A percentile compares a stretch with the other conserved stretches of the same genome.
These are phyloP conservation scores for Tagetes patula DNA, from an alignment of 129 eudicot species.

Conservation along the genomic window DNA sequence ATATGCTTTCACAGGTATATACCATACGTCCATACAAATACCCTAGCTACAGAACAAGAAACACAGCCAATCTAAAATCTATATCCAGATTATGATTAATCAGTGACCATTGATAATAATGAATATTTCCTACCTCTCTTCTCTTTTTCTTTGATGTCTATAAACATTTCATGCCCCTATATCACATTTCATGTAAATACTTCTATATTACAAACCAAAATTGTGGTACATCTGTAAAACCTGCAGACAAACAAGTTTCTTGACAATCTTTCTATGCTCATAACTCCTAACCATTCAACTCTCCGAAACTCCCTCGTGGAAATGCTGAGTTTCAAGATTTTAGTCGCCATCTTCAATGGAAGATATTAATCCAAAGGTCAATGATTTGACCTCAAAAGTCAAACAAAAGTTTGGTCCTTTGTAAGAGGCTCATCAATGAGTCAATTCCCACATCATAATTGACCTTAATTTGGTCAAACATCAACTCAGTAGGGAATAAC, in stretches of 20 bases:
- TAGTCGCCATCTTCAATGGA: not conserved
- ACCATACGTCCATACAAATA: not conserved
- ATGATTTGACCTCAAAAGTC: not conserved
- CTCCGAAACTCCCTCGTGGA: conserved; percentile 1
- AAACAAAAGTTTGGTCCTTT: not conserved
- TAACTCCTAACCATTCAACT: not conserved
- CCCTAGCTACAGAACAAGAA: not conserved
- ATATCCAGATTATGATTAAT: not conserved
- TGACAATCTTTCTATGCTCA: conserved; percentile 24
- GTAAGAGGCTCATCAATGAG: conserved; percentile 8
- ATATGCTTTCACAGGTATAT: no score
- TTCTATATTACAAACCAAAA: conserved; percentile 56
- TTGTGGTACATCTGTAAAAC: conserved; percentile 37
- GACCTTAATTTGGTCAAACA: conserved; percentile 13
- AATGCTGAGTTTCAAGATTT: conserved; percentile 20
- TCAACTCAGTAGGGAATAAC: conserved; percentile 65
- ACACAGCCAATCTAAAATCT: not conserved
- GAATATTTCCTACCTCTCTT: conserved; percentile 5
- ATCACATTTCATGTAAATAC: conserved; percentile 48
- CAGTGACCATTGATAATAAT: not conserved
- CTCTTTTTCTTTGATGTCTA: not conserved
- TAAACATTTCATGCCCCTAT: conserved; percentile 34
- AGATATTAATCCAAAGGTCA: not conserved
- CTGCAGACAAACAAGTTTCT: conserved; percentile 30
- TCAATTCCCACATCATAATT: conserved; percentile 4